A percentile compares a stretch with the other conserved stretches of the same genome.
These are phyloP conservation scores for Oryza rufipogon DNA, from an alignment of 176 grass and related monocot species.

Conservation along the genomic window DNA sequence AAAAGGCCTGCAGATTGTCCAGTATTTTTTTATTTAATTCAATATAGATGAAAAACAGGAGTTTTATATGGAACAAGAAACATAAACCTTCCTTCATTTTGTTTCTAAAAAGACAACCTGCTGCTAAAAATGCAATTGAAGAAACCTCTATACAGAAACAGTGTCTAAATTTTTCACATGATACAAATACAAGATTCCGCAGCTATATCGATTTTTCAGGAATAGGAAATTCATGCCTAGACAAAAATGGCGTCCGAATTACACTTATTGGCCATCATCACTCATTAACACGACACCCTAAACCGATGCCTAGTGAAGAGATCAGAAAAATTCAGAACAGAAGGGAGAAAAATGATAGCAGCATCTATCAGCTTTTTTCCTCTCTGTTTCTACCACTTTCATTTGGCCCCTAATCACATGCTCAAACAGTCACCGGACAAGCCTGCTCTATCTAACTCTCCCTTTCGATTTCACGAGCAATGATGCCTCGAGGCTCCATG, in stretches of 20 bases:
- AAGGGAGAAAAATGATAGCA: neutral
- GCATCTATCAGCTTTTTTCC: neutral
- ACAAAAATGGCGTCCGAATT: neutral
- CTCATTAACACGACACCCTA: neutral
- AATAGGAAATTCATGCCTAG: neutral
- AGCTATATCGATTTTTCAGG: neutral
- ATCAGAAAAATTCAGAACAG: neutral
- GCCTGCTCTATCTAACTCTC: neutral
- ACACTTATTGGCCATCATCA: neutral
- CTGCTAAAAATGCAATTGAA: neutral
- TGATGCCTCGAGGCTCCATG: constrained; percentile 40
- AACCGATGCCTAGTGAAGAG: neutral
- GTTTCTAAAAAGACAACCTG: neutral
- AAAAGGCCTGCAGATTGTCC: neutral
- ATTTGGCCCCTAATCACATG: constrained; percentile 46
- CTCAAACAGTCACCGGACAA: constrained; percentile 41
- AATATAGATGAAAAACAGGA: neutral
- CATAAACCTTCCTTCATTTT: neutral
- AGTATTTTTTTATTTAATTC: neutral
- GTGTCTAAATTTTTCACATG: neutral
- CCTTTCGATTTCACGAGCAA: constrained; percentile 44
- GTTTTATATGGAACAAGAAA: neutral
- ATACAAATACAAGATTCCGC: neutral
- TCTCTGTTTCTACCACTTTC: neutral
- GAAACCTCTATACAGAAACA: neutral